phyloP scores from a whole-genome alignment of 1,139 yeast species.

The Yamadazyma spencermartinsiae region DNA sequence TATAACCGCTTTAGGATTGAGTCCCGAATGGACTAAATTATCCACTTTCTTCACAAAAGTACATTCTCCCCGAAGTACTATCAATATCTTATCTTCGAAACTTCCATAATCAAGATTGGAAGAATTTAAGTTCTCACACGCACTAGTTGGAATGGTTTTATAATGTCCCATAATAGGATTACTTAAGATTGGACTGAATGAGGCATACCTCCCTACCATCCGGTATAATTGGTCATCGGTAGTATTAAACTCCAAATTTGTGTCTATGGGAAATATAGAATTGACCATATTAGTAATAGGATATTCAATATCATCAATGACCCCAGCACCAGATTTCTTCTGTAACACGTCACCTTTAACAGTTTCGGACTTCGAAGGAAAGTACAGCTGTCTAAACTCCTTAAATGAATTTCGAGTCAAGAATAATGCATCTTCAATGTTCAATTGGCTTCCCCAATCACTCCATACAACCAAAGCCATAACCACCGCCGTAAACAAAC shows the following conservation, averaged over 20 bases:
- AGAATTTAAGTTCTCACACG: conserved; percentile 23
- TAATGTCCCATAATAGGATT: conserved; percentile 25
- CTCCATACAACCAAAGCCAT: conserved; percentile 9
- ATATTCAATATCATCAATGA: conserved; percentile 30
- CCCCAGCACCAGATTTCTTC: background rate
- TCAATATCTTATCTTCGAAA: conserved; percentile 26
- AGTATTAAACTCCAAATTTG: conserved; percentile 31
- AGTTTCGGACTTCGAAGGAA: conserved; percentile 5
- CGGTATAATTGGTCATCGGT: conserved; percentile 19
- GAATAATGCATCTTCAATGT: conserved; percentile 27
- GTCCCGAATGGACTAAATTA: conserved; percentile 28
- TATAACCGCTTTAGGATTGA: conserved; percentile 35
- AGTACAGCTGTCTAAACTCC: conserved; percentile 23
- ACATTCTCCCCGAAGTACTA: conserved; percentile 44
- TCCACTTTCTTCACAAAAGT: conserved; percentile 43
- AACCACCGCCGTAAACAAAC: conserved; percentile 13
- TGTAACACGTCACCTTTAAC: conserved; percentile 1
- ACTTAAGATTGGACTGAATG: conserved; percentile 40
- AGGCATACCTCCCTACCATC: conserved; percentile 43
- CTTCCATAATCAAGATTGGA: conserved; percentile 14
- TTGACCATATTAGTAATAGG: conserved; percentile 40
- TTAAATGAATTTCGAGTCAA: conserved; percentile 28
- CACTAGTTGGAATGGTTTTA: conserved; percentile 29
- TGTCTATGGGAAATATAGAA: conserved; percentile 46
- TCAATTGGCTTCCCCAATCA: conserved; percentile 9